A percentile compares a stretch with the other conserved stretches of the same genome.
phyloP scores from a whole-genome alignment of 2,329 filamentous ascomycete genomes.

The Verticillium isaacii region DNA sequence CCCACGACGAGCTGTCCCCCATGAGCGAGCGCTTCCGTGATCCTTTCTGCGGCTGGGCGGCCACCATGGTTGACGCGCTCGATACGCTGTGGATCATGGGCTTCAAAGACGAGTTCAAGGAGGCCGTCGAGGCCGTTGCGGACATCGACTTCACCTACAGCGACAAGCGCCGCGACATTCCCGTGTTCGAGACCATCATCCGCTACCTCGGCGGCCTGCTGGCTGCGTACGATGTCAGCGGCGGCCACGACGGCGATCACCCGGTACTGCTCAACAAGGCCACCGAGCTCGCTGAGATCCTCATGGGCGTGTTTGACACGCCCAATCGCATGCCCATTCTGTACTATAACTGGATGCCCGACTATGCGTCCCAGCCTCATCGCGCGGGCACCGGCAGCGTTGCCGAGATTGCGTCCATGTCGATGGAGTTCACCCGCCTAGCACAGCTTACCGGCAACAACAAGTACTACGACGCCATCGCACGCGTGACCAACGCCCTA shows the following conservation, averaged over 20 bases:
- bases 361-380: slow-evolving; percentile 57
- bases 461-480: slow-evolving; percentile 87
- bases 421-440: slow-evolving; percentile 84
- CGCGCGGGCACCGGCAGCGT: slow-evolving; percentile 55
- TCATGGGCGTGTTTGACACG: slow-evolving; percentile 83
- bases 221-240: slow-evolving; percentile 82
- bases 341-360: slow-evolving; percentile 73
- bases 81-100: slow-evolving; percentile 89
- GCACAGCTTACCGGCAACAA: slow-evolving; percentile 77
- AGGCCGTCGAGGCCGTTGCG: slow-evolving; percentile 64
- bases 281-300: slow-evolving; percentile 70
- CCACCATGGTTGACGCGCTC: slow-evolving; percentile 76
- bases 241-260: slow-evolving; percentile 51
- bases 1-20: slow-evolving; percentile 81
- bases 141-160: slow-evolving; percentile 81
- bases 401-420: slow-evolving; percentile 74
- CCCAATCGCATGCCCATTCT: slow-evolving; percentile 88
- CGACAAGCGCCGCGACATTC: slow-evolving; percentile 59
- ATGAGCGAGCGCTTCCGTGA: slow-evolving; percentile 64
- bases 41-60: slow-evolving; percentile 89
- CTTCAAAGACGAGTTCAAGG: slow-evolving; percentile 71
- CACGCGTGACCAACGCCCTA: slow-evolving; percentile 77
- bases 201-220: slow-evolving; percentile 84
- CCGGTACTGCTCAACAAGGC: slow-evolving; percentile 71
- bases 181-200: slow-evolving; percentile 91